Evolutionary conservation across 2,329 filamentous ascomycete genomes (phyloP), one percentile per base, ranked within the genome.

Genomic region (Macrophomina pseudophaseolina): DNA sequence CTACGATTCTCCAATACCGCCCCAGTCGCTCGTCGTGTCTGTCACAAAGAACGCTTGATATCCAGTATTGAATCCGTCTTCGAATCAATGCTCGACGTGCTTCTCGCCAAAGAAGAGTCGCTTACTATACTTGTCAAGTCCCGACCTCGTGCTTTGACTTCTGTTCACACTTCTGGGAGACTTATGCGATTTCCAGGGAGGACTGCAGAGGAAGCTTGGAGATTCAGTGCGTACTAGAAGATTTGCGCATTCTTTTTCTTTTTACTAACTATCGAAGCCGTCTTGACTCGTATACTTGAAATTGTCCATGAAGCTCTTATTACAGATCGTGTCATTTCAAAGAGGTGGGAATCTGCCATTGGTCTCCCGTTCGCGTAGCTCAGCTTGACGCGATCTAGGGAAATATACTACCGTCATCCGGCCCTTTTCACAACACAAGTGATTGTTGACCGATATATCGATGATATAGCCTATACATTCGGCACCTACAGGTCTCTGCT

Each of bases 381-480:
- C 38, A 3, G 38, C 42, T 18, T 46, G 16, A 12, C 6, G 62
- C 38, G 9, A 52, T 51, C 40, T 68, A 94, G 92, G 68, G 91
- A 92, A 72, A 88, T 96, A 4, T 96, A 90, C 76, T 96, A 96
- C 74, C 88, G 91, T 71, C 85, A 93, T 70, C 87, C 89, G 4
- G 84, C 88, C 9, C 80, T 96, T 0, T 96, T 95, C 72, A 83
- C 84, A 23, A 88, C 83, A 59, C 92, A 95, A 74, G 74, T 78
- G 16, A 82, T 87, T 14, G 91, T 95, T 0, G 89, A 95, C 74
- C 83, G 84, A 35, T 87, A 92, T 53, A 86, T 95, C 0, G 91
- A 95, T 72, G 89, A 91, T 69, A 79, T 96, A 42, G 90, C 91
- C 0, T 87, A 84, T 65, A 92, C 91, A 0, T 84, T 95, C 16